Base-by-base conservation (phyloP, 495 filamentous ascomycete species). In the Aspergillus ellipticus region DNA sequence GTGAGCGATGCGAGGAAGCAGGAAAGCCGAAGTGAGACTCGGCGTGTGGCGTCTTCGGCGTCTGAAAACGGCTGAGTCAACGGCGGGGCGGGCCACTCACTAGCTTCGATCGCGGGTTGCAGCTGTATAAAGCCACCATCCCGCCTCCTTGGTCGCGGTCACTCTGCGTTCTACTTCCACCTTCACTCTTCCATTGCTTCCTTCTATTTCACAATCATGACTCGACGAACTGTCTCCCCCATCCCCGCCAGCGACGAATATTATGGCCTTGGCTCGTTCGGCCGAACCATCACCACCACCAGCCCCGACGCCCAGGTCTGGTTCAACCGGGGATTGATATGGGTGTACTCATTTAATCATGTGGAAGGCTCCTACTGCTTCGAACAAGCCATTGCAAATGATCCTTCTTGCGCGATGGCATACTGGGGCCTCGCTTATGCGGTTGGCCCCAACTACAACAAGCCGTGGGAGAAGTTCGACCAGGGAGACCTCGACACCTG, bases 371-470 rank as follows among this genome's bases (percentile, higher is more conserved):
- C 66, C 4, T 66, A 65, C 51, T 89, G 85, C 66, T 88, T 86
- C 56, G 69, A 82, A 53, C 74, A 74, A 10, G 82, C 83, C 13
- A 78, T 81, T 43, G 69, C 70, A 0, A 45, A 69, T 42, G 85
- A 88, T 52, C 59, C 69, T 0, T 52, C 64, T 2, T 86, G 80
- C 54, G 76, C 78, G 7, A 81, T 88, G 66, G 84, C 84, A 15
- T 79, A 84, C 46, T 89, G 85, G 85, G 85, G 85, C 0, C 59
- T 84, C 1, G 82, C 85, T 0, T 89, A 79, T 57, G 67, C 78
- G 7, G 60, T 85, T 0, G 85, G 85, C 2, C 82, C 85, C 2
- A 87, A 88, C 56, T 89, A 89, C 66, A 88, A 89, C 65, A 87
- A 87, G 65, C 79, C 84, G 0, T 89, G 84, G 84, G 74, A 77